Conservation (phyloP, 1,139 yeast genomes). For the Debaryomyces singareniensis region DNA sequence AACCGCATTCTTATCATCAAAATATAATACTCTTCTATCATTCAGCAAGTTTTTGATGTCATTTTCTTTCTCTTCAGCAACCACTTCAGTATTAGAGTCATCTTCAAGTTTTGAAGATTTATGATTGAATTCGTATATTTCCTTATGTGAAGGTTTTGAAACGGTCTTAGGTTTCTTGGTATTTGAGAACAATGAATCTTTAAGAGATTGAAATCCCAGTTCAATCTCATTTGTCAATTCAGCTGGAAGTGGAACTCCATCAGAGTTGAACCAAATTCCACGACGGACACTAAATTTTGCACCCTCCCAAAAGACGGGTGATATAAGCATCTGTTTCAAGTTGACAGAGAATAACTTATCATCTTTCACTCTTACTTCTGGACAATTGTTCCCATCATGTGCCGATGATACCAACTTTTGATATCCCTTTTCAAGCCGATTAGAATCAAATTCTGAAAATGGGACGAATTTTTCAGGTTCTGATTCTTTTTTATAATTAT, state of each 20-base stretch:
- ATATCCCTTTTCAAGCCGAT: constrained; percentile 48
- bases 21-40: constrained; percentile 27
- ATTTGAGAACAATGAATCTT: constrained; percentile 14
- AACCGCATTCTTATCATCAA: constrained; percentile 28
- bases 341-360: constrained; percentile 76
- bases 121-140: constrained; percentile 9
- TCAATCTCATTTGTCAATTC: constrained; percentile 56
- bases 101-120: constrained; percentile 1
- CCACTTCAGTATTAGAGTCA: constrained; percentile 1
- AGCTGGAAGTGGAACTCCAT: constrained; percentile 53
- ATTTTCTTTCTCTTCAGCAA: constrained; percentile 5
- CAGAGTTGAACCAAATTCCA: constrained; percentile 74
- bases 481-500: constrained; percentile 38
- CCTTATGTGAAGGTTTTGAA: constrained; percentile 5
- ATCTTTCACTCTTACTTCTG: constrained; percentile 64
- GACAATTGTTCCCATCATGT: constrained; percentile 2
- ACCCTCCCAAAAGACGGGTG: constrained; percentile 87
- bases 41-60: constrained; percentile 27
- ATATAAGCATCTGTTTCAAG: constrained; percentile 43
- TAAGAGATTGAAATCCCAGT: constrained; percentile 33
- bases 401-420: constrained; percentile 11
- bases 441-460: constrained; percentile 60
- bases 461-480: constrained; percentile 62
- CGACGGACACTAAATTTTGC: constrained; percentile 78
- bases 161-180: constrained; percentile 4